phyloP scores from a whole-genome alignment of 2,329 filamentous ascomycete genomes.

The Blumeriella jaapii region DNA sequence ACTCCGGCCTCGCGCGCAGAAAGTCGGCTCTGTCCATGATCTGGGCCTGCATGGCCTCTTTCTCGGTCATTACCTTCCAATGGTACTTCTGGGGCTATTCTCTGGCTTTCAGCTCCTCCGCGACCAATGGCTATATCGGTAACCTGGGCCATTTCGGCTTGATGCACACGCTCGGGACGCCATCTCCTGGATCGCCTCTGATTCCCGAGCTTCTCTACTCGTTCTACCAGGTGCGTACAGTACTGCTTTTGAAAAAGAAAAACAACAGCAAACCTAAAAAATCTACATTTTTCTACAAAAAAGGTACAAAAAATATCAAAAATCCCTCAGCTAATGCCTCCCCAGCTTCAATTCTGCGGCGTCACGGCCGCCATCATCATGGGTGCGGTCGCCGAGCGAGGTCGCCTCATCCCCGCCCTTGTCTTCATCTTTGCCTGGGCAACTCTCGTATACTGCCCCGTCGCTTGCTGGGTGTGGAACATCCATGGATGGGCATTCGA shows the following conservation, averaged over 20 bases:
- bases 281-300: too few species aligned
- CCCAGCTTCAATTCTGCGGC: conserved; percentile 89
- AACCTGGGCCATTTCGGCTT: conserved; percentile 83
- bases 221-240: conserved; percentile 88
- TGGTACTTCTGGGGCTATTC: conserved; percentile 99
- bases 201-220: conserved; percentile 85
- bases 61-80: conserved; percentile 86
- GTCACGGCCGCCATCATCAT: conserved; percentile 87
- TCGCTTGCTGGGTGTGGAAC: conserved; percentile 97
- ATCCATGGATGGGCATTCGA: conserved; percentile 84
- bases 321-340: background rate
- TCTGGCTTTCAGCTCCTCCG: conserved; percentile 73
- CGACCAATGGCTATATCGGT: conserved; percentile 84
- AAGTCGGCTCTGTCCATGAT: conserved; percentile 97
- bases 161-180: conserved; percentile 67
- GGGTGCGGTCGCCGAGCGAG: conserved; percentile 86
- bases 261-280: too few species aligned
- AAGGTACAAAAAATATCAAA: too few species aligned
- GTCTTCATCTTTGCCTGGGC: conserved; percentile 96
- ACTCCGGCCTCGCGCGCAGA: conserved; percentile 91
- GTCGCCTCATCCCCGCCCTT: conserved; percentile 84
- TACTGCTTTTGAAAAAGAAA: too few species aligned
- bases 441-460: conserved; percentile 91
- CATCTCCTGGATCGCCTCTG: conserved; percentile 80
- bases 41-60: conserved; percentile 92